Percentiles rank a stretch among this genome's conserved stretches.
Conservation (phyloP, 495 filamentous ascomycete genomes). For the Annulohypoxylon maeteangense region DNA sequence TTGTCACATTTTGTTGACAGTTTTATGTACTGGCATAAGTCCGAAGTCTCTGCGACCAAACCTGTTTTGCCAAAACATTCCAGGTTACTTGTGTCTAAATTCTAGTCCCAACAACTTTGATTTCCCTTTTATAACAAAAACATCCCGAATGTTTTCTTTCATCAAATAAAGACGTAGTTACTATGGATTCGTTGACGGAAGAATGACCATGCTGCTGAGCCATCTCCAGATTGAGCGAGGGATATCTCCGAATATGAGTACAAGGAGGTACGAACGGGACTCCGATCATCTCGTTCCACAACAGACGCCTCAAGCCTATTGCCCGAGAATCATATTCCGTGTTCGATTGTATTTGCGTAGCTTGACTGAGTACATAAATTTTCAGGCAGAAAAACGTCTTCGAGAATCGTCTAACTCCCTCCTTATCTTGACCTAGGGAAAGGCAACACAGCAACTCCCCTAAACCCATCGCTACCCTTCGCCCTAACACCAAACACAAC, state of each 20-base stretch:
- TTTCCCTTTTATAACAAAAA: not conserved
- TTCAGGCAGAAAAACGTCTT: not conserved
- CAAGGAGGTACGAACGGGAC: not conserved
- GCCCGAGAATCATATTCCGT: not conserved
- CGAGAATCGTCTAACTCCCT: not conserved
- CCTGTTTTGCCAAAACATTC: not conserved
- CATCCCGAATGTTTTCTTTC: not conserved
- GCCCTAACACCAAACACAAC: slow-evolving; percentile 63
- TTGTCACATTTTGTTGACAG: not conserved
- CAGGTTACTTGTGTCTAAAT: not conserved
- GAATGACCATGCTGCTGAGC: not conserved
- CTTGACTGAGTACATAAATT: too few species aligned
- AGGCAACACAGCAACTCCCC: slow-evolving; percentile 46
- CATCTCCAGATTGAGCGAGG: not conserved
- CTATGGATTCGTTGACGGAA: not conserved
- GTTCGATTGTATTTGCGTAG: not conserved
- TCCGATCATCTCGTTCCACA: not conserved
- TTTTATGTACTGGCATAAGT: not conserved
- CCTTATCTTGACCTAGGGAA: slow-evolving; percentile 34
- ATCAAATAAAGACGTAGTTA: not conserved
- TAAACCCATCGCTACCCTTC: slow-evolving; percentile 55
- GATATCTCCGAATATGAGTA: not conserved
- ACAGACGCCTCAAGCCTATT: not conserved
- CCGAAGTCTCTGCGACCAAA: not conserved
- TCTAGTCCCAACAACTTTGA: not conserved